Evolutionary conservation across 371 early-diverging fungal species (phyloP).

Genomic region (Entomophthora muscae): DNA sequence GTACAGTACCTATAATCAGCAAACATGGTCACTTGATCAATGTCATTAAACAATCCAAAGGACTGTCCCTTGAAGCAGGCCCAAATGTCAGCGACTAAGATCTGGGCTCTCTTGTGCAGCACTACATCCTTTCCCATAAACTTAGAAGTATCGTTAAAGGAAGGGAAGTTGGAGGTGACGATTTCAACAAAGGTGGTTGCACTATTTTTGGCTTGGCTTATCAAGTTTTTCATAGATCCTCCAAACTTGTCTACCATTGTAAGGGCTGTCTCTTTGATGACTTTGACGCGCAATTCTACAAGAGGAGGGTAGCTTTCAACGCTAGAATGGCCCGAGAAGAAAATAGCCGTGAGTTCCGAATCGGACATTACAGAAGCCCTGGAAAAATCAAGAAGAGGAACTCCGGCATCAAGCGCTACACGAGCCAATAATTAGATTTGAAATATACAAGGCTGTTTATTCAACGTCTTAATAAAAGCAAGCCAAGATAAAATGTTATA

Average conservation of each 20-base stretch:
- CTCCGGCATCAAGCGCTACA: not conserved
- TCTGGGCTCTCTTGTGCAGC: conserved; percentile 73
- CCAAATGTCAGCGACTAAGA: conserved; percentile 79
- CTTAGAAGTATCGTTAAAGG: conserved; percentile 47
- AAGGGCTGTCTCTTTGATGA: not conserved
- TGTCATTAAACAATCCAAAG: conserved; percentile 49
- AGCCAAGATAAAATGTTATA: too few species aligned
- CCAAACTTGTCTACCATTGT: conserved; percentile 27
- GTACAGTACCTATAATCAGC: conserved; percentile 80
- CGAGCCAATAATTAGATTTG: not conserved
- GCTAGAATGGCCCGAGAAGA: not conserved
- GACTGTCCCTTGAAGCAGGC: conserved; percentile 63
- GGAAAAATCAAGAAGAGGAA: not conserved
- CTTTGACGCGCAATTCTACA: not conserved
- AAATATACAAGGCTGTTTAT: too few species aligned
- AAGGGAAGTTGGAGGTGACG: conserved; percentile 37
- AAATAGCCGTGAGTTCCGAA: not conserved
- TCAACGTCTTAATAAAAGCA: too few species aligned
- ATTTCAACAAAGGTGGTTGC: conserved; percentile 35
- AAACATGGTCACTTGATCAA: conserved; percentile 80
- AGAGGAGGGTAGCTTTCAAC: not conserved
- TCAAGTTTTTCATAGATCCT: conserved; percentile 46
- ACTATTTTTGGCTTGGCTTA: conserved; percentile 28
- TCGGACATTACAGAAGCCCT: not conserved
- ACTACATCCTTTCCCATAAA: conserved; percentile 41